Conservation (phyloP, 2,329 filamentous ascomycete genomes). For the Sporothrix pseudoabietina region DNA sequence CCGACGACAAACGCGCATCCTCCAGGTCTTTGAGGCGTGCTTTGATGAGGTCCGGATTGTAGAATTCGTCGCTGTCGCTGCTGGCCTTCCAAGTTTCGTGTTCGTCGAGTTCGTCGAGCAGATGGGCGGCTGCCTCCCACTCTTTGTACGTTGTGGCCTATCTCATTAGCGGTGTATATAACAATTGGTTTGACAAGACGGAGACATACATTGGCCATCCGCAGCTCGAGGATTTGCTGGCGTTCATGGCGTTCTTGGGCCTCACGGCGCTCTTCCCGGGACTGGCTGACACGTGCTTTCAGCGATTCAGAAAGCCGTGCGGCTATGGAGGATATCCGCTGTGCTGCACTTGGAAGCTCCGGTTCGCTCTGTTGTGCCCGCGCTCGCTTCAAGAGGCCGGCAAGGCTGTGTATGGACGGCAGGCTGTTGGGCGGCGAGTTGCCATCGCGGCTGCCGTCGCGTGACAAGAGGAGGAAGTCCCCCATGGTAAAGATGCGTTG, state of each 20-base stretch:
- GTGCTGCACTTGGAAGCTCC: background rate
- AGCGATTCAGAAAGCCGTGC: slow-evolving; percentile 18
- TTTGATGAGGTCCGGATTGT: slow-evolving; percentile 65
- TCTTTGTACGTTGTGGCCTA: slow-evolving; percentile 69
- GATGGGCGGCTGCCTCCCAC: slow-evolving; percentile 74
- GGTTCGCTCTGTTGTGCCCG: background rate
- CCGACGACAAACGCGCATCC: slow-evolving; percentile 68
- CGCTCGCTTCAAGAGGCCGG: background rate
- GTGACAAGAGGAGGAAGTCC: slow-evolving; percentile 27
- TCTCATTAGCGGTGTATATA: background rate
- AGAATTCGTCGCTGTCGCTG: slow-evolving; percentile 65
- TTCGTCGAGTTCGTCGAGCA: slow-evolving; percentile 77
- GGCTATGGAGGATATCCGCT: slow-evolving; percentile 28
- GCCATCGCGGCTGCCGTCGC: slow-evolving; percentile 25
- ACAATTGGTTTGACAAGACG: background rate
- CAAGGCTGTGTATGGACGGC: slow-evolving; percentile 10
- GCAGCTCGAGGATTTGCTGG: slow-evolving; percentile 29
- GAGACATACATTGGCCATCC: slow-evolving; percentile 33
- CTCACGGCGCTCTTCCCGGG: slow-evolving; percentile 23
- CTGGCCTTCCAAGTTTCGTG: slow-evolving; percentile 75
- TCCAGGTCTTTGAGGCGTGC: slow-evolving; percentile 73
- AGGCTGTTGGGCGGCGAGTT: background rate
- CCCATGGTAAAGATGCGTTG: slow-evolving; percentile 22
- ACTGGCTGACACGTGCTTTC: background rate
- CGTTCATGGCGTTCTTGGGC: slow-evolving; percentile 27